Evolutionary conservation across 2,329 filamentous ascomycete species (phyloP), one percentile per base, ranked within the genome.

Genomic region (Magnaporthales sp.): DNA sequence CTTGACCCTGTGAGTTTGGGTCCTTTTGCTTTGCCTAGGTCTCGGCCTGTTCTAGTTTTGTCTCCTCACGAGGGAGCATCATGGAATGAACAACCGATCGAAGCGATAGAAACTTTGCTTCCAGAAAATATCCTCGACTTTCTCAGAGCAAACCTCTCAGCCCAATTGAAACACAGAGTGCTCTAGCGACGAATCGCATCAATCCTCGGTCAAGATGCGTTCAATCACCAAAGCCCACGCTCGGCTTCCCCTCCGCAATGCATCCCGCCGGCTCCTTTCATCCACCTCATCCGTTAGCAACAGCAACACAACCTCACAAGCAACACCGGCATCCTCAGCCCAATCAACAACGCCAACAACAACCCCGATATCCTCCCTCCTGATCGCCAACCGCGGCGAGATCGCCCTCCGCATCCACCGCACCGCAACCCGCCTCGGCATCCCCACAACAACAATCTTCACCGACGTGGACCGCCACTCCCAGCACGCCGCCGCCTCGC

Each of bases 371-470:
- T 88, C 87, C 66, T 96, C 93, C 9, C 91, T 98, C 58, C 84
- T 99, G 27, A 98, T 99, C 75, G 95, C 95, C 66, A 99, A 99
- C 77, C 89, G 95, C 72, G 95, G 95, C 72, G 95, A 99, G 79
- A 99, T 99, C 72, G 95, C 95, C 64, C 84, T 99, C 75, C 91
- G 95, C 71, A 95, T 99, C 56, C 91, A 93, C 71, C 87, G 89
- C 71, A 99, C 95, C 26, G 95, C 95, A 38, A 84, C 91, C 64
- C 87, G 90, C 70, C 90, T 97, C 75, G 94, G 95, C 67, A 96
- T 99, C 74, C 88, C 89, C 69, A 96, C 94, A 22, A 97, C 94
- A 0, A 97, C 94, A 0, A 85, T 99, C 68, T 99, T 97, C 79
- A 99, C 95, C 8, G 91, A 96, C 71, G 91, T 94, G 54, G 95